phyloP scores from a whole-genome alignment of 1,284 basidiomycete species.

The Boletellus deceptivus region DNA sequence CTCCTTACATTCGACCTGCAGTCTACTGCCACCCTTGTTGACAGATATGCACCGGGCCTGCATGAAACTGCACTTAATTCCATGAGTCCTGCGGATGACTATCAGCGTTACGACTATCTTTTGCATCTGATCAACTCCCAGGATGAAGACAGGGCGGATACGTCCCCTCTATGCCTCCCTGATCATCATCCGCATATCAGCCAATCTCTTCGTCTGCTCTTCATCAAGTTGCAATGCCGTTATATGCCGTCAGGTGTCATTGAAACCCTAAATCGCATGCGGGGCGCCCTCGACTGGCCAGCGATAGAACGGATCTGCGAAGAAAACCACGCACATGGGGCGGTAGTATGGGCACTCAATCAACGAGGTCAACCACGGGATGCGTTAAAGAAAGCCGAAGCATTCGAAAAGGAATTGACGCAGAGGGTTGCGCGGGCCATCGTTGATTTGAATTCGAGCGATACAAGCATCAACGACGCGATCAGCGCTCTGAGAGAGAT shows the following conservation, averaged over 20 bases:
- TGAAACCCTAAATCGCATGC: conserved; percentile 58
- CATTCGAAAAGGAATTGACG: conserved; percentile 58
- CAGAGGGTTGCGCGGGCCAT: conserved; percentile 46
- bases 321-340: conserved; percentile 64
- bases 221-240: conserved; percentile 72
- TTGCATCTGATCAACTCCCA: conserved; percentile 65
- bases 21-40: conserved; percentile 73
- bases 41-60: conserved; percentile 61
- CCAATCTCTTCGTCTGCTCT: conserved; percentile 53
- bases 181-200: conserved; percentile 41
- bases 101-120: conserved; percentile 76
- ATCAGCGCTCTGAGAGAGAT: conserved; percentile 51
- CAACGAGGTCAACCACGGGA: conserved; percentile 59
- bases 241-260: conserved; percentile 70
- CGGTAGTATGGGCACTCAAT: conserved; percentile 82
- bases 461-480: conserved; percentile 31
- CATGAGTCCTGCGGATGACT: conserved; percentile 44
- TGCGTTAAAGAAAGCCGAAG: conserved; percentile 67
- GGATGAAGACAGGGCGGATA: conserved; percentile 44
- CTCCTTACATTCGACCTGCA: conserved; percentile 64
- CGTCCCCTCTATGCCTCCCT: conserved; percentile 18
- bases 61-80: conserved; percentile 59
- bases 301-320: conserved; percentile 67
- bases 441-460: conserved; percentile 19
- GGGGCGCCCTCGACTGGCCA: conserved; percentile 50